Evolutionary conservation across 495 filamentous ascomycete genomes (phyloP), one percentile per base, ranked within the genome.

Genomic region (Oleoguttula mirabilis): DNA sequence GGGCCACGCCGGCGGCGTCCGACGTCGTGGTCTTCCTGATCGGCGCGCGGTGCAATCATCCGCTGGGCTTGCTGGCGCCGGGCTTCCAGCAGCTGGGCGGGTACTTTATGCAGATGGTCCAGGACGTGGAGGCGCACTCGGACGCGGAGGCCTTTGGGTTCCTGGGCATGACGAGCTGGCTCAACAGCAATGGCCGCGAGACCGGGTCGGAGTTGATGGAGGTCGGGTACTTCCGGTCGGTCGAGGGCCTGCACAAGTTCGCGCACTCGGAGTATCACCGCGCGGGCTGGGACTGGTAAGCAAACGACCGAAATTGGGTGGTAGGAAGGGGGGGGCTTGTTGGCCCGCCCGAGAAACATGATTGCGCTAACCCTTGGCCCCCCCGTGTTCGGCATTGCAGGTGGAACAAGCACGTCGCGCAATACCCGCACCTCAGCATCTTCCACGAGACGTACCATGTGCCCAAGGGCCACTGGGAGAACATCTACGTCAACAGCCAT

Each of bases 381-480:
- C 32, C 10, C 8, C 16, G 15, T 8, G 8, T 17, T 15, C 16
- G 32, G 8, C 32, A 35, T 35, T 15, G 32, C 32, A 6, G 59
- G 58, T 74, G 62, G 60, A 56, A 55, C 12, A 34, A 39, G 3
- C 56, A 52, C 5, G 52, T 37, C 6, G 62, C 62, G 45, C 27
- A 55, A 10, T 58, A 59, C 37, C 61, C 59, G 25, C 65, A 75
- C 38, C 28, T 73, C 12, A 45, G 51, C 10, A 69, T 72, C 50
- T 64, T 55, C 36, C 69, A 73, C 54, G 70, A 73, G 59, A 55
- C 59, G 3, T 73, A 68, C 52, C 43, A 52, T 21, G 62, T 55
- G n/a, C 58, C 62, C 3, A 48, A 42, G 15, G 58, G 60, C 2
- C 20, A 43, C 0, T 70, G 66, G 61, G 69, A 73, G 56, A 66